These are phyloP conservation scores for Termitomyces sp. DNA, from an alignment of 768 basidiomycete genomes.

Conservation along the genomic window DNA sequence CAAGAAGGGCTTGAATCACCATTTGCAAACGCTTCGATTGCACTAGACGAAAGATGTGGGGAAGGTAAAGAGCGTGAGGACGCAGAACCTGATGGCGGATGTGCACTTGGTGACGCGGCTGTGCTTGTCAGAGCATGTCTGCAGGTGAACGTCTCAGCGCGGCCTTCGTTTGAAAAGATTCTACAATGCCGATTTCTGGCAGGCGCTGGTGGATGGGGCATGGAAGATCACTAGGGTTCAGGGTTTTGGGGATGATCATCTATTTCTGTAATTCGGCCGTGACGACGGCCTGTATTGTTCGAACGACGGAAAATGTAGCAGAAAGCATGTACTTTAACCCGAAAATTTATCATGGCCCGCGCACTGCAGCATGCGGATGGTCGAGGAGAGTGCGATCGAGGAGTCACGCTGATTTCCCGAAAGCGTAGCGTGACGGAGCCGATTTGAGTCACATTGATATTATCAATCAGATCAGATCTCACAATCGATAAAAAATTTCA, in stretches of 20 bases:
- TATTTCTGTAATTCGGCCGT: constrained; percentile 11
- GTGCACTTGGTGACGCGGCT: constrained; percentile 80
- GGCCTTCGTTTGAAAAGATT: constrained; percentile 86
- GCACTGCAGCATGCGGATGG: neutral
- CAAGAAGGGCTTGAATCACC: constrained; percentile 80
- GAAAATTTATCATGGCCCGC: neutral
- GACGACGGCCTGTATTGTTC: constrained; percentile 7
- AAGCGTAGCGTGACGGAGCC: constrained; percentile 19
- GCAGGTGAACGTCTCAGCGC: constrained; percentile 68
- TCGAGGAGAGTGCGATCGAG: neutral
- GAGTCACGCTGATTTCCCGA: constrained; percentile 4
- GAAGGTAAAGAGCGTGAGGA: constrained; percentile 74
- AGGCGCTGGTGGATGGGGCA: constrained; percentile 74
- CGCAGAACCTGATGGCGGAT: constrained; percentile 80
- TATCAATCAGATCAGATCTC: constrained; percentile 57
- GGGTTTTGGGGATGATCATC: constrained; percentile 13
- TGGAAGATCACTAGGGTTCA: constrained; percentile 24
- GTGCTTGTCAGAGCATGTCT: constrained; percentile 83
- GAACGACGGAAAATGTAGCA: constrained; percentile 4
- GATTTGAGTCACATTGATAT: constrained; percentile 42
- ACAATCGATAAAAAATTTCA: constrained; percentile 61
- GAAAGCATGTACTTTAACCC: constrained; percentile 11
- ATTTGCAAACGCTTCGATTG: constrained; percentile 73
- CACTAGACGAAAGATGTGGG: constrained; percentile 76
- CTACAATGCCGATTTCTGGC: constrained; percentile 78